phyloP scores from a whole-genome alignment of 495 filamentous ascomycete species.

The Xylaria telfairii region DNA sequence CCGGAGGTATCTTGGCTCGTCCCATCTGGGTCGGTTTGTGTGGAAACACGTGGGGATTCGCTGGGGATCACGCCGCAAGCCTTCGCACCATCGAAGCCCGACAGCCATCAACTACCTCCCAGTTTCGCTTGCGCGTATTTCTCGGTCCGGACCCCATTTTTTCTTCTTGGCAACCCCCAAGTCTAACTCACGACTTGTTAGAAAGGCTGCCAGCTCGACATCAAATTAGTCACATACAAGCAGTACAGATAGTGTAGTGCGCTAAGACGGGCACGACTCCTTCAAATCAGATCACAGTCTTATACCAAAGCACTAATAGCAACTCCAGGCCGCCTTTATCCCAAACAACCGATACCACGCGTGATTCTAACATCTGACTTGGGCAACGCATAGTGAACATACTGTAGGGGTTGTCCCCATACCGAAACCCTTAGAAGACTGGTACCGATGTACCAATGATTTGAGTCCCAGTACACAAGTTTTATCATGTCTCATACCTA shows the following conservation, averaged over 20 bases:
- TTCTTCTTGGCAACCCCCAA: slow-evolving; percentile 18
- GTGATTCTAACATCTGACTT: slow-evolving; percentile 6
- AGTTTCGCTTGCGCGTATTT: slow-evolving; percentile 22
- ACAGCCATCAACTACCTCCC: slow-evolving; percentile 18
- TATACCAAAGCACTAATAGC: neutral
- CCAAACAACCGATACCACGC: slow-evolving; percentile 1
- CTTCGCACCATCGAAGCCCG: slow-evolving; percentile 4
- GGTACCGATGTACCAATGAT: neutral
- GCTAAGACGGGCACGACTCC: neutral
- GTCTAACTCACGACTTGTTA: neutral
- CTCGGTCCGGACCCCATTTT: slow-evolving; percentile 20
- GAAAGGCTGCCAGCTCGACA: neutral
- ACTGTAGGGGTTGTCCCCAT: neutral
- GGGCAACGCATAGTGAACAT: neutral
- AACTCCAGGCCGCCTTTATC: neutral
- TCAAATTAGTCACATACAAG: neutral
- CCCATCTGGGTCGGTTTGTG: slow-evolving; percentile 8
- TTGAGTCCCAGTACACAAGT: neutral
- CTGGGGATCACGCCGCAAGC: slow-evolving; percentile 5
- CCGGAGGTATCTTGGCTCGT: slow-evolving; percentile 19
- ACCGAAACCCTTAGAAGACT: neutral
- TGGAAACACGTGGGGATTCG: slow-evolving; percentile 28
- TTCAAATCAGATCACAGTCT: slow-evolving; percentile 10
- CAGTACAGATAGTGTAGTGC: neutral
- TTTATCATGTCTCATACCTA: slow-evolving; percentile 1